Conservation (phyloP, 345 rosid species). For the Dipteronia dyeriana region DNA sequence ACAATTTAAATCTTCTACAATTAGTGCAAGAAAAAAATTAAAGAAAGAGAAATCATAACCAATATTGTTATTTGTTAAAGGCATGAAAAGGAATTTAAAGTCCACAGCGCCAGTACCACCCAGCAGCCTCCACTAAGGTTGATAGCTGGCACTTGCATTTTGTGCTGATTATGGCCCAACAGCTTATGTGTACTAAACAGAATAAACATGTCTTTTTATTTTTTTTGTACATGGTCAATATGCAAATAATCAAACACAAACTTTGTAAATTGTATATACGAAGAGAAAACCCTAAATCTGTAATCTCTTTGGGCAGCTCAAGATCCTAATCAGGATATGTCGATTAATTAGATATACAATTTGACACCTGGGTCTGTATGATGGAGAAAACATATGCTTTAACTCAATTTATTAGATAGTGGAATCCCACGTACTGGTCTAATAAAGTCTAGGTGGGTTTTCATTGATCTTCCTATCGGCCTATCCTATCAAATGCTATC, state of each 20-base stretch:
- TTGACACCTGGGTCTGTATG: constrained; percentile 15
- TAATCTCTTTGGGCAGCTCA: constrained; percentile 4
- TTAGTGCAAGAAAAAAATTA: constrained; percentile 1
- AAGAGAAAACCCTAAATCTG: not conserved
- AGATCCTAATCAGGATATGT: constrained; percentile 22
- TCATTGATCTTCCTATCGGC: not conserved
- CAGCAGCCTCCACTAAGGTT: constrained; percentile 20
- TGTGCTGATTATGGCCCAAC: constrained; percentile 9
- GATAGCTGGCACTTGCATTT: constrained; percentile 22
- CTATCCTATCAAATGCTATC: not conserved
- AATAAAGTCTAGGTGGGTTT: constrained; percentile 4
- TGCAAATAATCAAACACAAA: not conserved
- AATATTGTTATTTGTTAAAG: constrained; percentile 1
- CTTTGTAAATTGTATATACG: not conserved
- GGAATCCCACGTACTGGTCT: constrained; percentile 19
- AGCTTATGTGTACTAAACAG: constrained; percentile 12
- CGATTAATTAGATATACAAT: not conserved
- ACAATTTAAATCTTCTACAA: not conserved
- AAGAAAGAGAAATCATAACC: not conserved
- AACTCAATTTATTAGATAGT: constrained; percentile 3
- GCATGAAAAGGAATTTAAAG: constrained; percentile 20
- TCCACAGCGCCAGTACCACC: not conserved
- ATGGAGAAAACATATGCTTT: not conserved
- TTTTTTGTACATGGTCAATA: constrained; percentile 7
- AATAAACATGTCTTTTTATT: not conserved